Conservation (phyloP, 306 rosid species). For the Astragalus membranaceus region DNA sequence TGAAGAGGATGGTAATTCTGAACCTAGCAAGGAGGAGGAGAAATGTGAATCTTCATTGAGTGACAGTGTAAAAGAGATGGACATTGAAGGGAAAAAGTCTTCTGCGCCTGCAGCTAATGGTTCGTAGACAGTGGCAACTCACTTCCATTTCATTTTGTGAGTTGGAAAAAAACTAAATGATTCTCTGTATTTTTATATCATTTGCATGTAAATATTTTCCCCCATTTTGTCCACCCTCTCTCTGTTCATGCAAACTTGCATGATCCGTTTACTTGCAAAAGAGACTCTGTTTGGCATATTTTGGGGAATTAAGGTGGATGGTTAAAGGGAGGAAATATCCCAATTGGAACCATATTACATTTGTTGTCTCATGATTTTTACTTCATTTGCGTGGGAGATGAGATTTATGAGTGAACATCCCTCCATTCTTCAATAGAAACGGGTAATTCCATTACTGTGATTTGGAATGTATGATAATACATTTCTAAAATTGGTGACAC, state of each 20-base stretch:
- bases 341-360: not conserved
- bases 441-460: too few species aligned
- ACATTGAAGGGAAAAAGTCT: constrained; percentile 36
- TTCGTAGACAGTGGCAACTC: constrained; percentile 30
- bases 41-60: constrained; percentile 42
- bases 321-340: not conserved
- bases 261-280: not conserved
- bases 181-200: constrained; percentile 17
- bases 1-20: constrained; percentile 37
- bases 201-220: constrained; percentile 17
- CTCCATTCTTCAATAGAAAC: too few species aligned
- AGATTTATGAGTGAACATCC: too few species aligned
- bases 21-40: constrained; percentile 18
- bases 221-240: not conserved
- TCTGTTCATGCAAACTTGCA: constrained; percentile 5
- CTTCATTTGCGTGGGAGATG: not conserved
- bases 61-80: constrained; percentile 62
- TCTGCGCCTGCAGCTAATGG: constrained; percentile 41
- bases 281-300: not conserved
- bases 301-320: not conserved
- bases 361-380: not conserved
- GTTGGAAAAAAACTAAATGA: not conserved
- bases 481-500: too few species aligned
- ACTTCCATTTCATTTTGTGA: constrained; percentile 1
- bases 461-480: too few species aligned